Evolutionary conservation across 164 flowering plant species (phyloP).

Genomic region (Piper betle): DNA sequence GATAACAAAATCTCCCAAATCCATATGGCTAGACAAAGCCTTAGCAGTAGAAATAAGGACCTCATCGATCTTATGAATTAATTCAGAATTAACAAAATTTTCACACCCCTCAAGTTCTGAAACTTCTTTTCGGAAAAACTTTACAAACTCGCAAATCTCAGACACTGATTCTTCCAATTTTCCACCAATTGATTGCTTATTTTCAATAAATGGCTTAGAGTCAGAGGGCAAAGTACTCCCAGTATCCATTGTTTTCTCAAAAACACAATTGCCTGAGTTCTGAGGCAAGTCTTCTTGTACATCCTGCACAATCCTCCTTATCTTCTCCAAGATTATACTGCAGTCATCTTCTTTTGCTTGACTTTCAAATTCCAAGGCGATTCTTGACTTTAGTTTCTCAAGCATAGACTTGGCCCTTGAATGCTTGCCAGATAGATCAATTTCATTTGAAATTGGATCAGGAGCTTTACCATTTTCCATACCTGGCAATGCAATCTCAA

Average conservation of each 20-base stretch:
- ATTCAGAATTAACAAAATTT: conserved; percentile 21
- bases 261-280: conserved; percentile 11
- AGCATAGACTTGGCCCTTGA: conserved; percentile 5
- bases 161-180: conserved; percentile 48
- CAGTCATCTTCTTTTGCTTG: conserved; percentile 16
- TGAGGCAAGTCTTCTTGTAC: conserved; percentile 24
- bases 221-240: conserved; percentile 18
- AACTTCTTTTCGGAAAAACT: conserved; percentile 61
- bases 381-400: conserved; percentile 15
- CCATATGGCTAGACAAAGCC: conserved; percentile 21
- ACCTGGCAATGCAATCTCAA: neutral
- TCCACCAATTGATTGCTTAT: conserved; percentile 6
- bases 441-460: conserved; percentile 3
- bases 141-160: conserved; percentile 55
- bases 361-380: conserved; percentile 16
- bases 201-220: conserved; percentile 3
- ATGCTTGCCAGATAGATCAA: neutral
- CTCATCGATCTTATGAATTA: conserved; percentile 32
- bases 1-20: conserved; percentile 45
- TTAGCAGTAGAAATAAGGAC: conserved; percentile 40
- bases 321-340: conserved; percentile 32
- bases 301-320: conserved; percentile 38
- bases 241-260: conserved; percentile 22
- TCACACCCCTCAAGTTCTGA: conserved; percentile 24
- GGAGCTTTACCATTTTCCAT: neutral